Percentiles rank a stretch among this genome's conserved stretches.
Evolutionary conservation across 2,329 filamentous ascomycete species (phyloP).

Genomic region (Plectosphaerella sp.): DNA sequence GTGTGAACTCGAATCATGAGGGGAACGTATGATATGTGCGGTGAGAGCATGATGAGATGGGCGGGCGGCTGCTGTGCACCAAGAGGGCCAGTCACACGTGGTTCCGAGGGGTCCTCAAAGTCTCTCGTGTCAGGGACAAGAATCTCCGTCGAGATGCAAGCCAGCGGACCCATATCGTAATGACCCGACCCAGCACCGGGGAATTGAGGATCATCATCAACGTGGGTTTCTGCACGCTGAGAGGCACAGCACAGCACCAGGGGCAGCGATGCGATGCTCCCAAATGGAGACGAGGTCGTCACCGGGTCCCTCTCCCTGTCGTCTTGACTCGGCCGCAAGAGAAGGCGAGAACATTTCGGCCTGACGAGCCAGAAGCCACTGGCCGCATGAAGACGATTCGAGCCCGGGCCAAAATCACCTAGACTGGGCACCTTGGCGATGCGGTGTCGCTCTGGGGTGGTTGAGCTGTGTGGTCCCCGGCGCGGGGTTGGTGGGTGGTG

Average conservation of each 20-base stretch:
- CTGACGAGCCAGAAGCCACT: too few species aligned
- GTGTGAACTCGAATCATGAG: conserved; percentile 8
- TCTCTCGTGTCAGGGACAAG: too few species aligned
- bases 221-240: background rate
- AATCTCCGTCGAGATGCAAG: too few species aligned
- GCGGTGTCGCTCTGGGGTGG: conserved; percentile 2
- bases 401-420: background rate
- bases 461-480: conserved; percentile 7
- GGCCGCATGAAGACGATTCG: conserved; percentile 6
- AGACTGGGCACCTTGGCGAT: conserved; percentile 1
- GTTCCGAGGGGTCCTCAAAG: too few species aligned
- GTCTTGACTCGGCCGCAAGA: too few species aligned
- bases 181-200: background rate
- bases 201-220: background rate
- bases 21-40: background rate
- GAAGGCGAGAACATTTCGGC: too few species aligned
- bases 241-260: background rate
- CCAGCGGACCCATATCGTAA: too few species aligned
- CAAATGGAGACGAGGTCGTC: too few species aligned
- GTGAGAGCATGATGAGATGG: background rate
- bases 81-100: too few species aligned
- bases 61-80: background rate
- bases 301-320: too few species aligned
- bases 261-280: background rate
- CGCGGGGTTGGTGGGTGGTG: conserved; percentile 12